Evolutionary conservation across 164 flowering plant species (phyloP).

Genomic region (Vitis cinerea): DNA sequence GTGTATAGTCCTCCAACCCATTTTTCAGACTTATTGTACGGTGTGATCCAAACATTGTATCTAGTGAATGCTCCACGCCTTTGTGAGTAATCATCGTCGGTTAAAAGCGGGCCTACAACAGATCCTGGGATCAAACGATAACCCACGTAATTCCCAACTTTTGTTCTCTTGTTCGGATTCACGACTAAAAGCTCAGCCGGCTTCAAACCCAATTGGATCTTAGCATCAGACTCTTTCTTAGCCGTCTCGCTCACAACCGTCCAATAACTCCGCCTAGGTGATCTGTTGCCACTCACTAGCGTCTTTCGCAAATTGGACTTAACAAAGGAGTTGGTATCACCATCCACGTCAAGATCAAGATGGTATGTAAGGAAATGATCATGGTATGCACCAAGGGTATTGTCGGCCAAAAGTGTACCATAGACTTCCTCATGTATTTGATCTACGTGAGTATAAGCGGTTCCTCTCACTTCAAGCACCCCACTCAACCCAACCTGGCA

Average conservation of each 20-base stretch:
- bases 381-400: slow-evolving; percentile 20
- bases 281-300: background rate
- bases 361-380: slow-evolving; percentile 25
- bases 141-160: slow-evolving; percentile 33
- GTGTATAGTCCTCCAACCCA: slow-evolving; percentile 44
- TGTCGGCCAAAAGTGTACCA: slow-evolving; percentile 23
- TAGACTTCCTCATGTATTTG: slow-evolving; percentile 23
- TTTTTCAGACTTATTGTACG: slow-evolving; percentile 44
- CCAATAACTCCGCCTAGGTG: slow-evolving; percentile 34
- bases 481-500: slow-evolving; percentile 26
- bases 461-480: slow-evolving; percentile 15
- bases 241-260: slow-evolving; percentile 15
- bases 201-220: slow-evolving; percentile 16
- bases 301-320: slow-evolving; percentile 16
- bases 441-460: slow-evolving; percentile 12
- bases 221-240: slow-evolving; percentile 22
- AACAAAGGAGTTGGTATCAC: slow-evolving; percentile 28
- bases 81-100: slow-evolving; percentile 42
- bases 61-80: slow-evolving; percentile 39
- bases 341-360: slow-evolving; percentile 30
- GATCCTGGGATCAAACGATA: slow-evolving; percentile 36
- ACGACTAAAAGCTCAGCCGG: slow-evolving; percentile 37
- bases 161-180: slow-evolving; percentile 36
- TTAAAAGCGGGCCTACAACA: slow-evolving; percentile 21
- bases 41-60: slow-evolving; percentile 45